Evolutionary conservation across 2,329 filamentous ascomycete genomes (phyloP).

Genomic region (Trichocomaceae sp.): DNA sequence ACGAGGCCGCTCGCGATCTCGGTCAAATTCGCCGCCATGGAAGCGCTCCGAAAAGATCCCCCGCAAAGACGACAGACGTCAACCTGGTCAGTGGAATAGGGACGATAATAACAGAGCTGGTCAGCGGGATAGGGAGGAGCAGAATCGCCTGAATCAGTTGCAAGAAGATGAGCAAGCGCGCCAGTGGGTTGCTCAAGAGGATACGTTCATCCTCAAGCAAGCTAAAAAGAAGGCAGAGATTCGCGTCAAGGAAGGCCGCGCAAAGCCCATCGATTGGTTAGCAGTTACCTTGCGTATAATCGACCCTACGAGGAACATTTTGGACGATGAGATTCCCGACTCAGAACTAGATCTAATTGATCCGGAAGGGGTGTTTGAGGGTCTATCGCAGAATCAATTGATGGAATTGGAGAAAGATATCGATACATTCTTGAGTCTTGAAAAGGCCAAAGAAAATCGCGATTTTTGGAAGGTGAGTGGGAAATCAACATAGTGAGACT

Average conservation of each 20-base stretch:
- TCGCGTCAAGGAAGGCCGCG: conserved; percentile 81
- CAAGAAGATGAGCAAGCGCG: conserved; percentile 72
- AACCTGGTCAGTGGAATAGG: conserved; percentile 17
- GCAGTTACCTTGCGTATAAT: conserved; percentile 85
- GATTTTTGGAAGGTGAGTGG: conserved; percentile 71
- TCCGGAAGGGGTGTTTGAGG: conserved; percentile 73
- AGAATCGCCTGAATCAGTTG: conserved; percentile 46
- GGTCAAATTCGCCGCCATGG: conserved; percentile 27
- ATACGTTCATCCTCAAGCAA: conserved; percentile 91
- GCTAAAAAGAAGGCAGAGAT: conserved; percentile 98
- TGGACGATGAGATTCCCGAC: conserved; percentile 77
- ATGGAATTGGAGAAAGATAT: conserved; percentile 77
- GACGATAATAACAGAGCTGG: conserved; percentile 18
- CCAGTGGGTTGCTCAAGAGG: conserved; percentile 87
- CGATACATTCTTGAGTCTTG: conserved; percentile 68
- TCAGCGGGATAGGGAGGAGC: conserved; percentile 35
- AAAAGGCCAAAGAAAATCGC: conserved; percentile 67
- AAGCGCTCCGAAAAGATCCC: conserved; percentile 32
- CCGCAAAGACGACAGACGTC: conserved; percentile 29
- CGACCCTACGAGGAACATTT: conserved; percentile 68
- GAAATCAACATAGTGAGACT: background rate
- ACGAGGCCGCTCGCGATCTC: conserved; percentile 37
- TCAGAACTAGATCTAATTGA: conserved; percentile 71
- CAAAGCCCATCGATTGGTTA: conserved; percentile 88
- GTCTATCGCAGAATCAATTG: conserved; percentile 60